Percentiles rank a stretch among this genome's conserved stretches.
Evolutionary conservation across 306 rosid genomes (phyloP).

Genomic region (Biancaea sappan): DNA sequence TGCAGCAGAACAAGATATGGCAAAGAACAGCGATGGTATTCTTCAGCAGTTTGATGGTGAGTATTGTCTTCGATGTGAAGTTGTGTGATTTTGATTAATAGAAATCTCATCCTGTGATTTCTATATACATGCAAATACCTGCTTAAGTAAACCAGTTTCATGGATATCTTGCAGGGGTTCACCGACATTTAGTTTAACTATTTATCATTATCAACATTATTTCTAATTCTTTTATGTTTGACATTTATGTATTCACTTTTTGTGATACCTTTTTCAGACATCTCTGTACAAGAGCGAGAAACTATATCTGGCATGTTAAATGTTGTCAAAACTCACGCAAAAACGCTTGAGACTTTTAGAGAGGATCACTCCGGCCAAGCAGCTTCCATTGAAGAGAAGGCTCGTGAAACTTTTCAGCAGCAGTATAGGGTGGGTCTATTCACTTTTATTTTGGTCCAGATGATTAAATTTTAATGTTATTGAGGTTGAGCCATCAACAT

Average conservation of each 20-base stretch:
- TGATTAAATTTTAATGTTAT: not conserved
- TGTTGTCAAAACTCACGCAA: constrained; percentile 49
- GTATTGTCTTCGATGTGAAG: constrained; percentile 29
- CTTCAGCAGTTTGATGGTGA: constrained; percentile 57
- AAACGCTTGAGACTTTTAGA: constrained; percentile 50
- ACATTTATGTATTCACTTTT: not conserved
- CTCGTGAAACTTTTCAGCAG: constrained; percentile 56
- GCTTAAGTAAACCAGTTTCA: not conserved
- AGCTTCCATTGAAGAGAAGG: constrained; percentile 49
- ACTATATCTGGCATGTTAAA: constrained; percentile 55
- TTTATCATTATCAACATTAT: not conserved
- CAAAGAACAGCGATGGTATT: constrained; percentile 48
- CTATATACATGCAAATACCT: not conserved
- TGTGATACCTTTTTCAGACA: constrained; percentile 40
- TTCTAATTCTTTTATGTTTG: not conserved
- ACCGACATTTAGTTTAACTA: too few species aligned
- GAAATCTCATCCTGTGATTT: not conserved
- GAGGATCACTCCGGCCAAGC: constrained; percentile 62
- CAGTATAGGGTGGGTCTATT: constrained; percentile 50
- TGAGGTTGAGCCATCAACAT: not conserved
- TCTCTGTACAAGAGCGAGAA: constrained; percentile 45
- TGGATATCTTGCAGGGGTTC: not conserved
- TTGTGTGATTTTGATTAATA: not conserved
- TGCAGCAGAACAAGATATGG: constrained; percentile 65
- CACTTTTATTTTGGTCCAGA: not conserved